Evolutionary conservation across 805 yeast genomes (phyloP).

Genomic region (Candida tallmaniae): DNA sequence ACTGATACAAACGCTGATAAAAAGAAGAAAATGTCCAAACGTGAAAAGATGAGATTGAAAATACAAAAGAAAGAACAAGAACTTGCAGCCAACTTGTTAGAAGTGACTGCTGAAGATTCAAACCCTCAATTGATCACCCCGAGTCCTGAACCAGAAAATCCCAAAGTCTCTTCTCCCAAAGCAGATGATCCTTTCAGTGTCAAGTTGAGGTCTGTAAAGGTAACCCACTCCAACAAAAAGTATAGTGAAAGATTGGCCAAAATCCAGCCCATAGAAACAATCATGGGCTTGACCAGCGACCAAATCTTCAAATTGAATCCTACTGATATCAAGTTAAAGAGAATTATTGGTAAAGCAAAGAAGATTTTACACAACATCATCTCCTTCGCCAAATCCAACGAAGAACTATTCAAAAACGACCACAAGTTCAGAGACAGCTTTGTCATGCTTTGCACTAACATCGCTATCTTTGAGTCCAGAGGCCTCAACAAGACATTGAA

Average conservation of each 20-base stretch:
- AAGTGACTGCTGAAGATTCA: too few species aligned
- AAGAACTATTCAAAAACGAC: conserved; percentile 6
- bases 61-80: neutral
- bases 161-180: neutral
- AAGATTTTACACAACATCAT: conserved; percentile 7
- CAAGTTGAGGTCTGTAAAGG: conserved; percentile 20
- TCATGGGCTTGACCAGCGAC: conserved; percentile 32
- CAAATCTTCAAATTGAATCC: conserved; percentile 28
- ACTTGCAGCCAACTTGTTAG: too few species aligned
- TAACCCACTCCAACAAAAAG: conserved; percentile 17
- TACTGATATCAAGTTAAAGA: conserved; percentile 36
- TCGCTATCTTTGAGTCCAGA: conserved; percentile 32
- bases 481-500: conserved; percentile 27
- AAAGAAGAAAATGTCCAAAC: too few species aligned
- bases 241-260: conserved; percentile 26
- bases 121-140: neutral
- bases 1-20: too few species aligned
- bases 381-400: conserved; percentile 3
- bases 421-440: conserved; percentile 15
- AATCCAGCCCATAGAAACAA: conserved; percentile 30
- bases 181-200: conserved; percentile 17
- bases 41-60: neutral
- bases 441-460: conserved; percentile 25
- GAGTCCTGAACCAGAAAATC: neutral
- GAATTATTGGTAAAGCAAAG: conserved; percentile 26